Conservation (phyloP, 352 stramenopile species). For the Nothophytophthora sp. region DNA sequence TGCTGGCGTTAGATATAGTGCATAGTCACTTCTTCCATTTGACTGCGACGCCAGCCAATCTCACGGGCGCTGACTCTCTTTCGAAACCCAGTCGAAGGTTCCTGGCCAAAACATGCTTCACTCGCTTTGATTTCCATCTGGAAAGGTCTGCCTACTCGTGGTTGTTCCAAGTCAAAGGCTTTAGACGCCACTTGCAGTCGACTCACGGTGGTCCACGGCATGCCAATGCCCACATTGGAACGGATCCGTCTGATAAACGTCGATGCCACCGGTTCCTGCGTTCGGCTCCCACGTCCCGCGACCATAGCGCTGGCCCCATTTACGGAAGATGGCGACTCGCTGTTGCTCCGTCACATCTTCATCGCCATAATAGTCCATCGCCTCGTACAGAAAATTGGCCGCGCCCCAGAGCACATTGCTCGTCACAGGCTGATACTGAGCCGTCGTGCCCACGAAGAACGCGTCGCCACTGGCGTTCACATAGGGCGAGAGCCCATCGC, state of each 20-base stretch:
- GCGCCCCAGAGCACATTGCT: conserved; percentile 9
- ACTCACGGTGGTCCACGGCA: not conserved
- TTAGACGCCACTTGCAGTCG: not conserved
- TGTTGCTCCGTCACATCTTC: not conserved
- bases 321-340: not conserved
- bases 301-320: not conserved
- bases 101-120: too few species aligned
- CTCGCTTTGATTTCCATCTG: too few species aligned
- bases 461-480: conserved; percentile 4
- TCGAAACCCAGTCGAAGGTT: too few species aligned
- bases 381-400: not conserved
- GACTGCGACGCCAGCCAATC: too few species aligned
- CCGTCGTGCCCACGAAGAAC: not conserved
- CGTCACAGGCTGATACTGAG: not conserved
- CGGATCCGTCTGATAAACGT: not conserved
- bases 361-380: conserved; percentile 6
- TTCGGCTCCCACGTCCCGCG: not conserved
- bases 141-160: too few species aligned
- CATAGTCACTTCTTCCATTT: too few species aligned
- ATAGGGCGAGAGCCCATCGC: conserved; percentile 6
- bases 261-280: not conserved
- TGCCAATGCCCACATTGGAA: not conserved
- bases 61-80: too few species aligned
- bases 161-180: too few species aligned
- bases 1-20: too few species aligned